These are phyloP conservation scores for Lyophyllum shimeji DNA, from an alignment of 768 basidiomycete species.

Conservation along the genomic window DNA sequence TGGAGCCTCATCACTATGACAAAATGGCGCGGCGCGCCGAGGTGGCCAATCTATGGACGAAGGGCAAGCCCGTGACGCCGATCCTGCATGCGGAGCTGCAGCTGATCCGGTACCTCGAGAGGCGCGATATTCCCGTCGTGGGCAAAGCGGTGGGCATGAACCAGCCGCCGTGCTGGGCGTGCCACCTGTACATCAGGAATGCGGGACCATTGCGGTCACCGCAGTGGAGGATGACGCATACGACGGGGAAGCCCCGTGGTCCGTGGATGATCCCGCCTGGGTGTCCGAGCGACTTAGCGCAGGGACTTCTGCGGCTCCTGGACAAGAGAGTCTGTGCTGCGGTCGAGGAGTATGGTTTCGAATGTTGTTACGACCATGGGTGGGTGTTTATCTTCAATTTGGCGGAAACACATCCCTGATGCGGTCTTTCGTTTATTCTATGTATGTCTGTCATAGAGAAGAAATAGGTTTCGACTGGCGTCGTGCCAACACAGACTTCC, in stretches of 20 bases:
- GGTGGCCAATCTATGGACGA: slow-evolving; percentile 11
- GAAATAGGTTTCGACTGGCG: not conserved
- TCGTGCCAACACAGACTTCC: not conserved
- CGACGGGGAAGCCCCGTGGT: slow-evolving; percentile 14
- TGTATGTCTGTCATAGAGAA: not conserved
- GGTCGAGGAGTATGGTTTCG: slow-evolving; percentile 18
- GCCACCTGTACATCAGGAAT: slow-evolving; percentile 11
- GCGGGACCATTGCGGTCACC: not conserved
- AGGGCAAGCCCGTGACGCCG: slow-evolving; percentile 13
- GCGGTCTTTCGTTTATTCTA: not conserved
- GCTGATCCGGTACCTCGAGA: slow-evolving; percentile 16
- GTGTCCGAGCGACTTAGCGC: slow-evolving; percentile 2
- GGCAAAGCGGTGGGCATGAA: slow-evolving; percentile 14
- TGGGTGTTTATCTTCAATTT: not conserved
- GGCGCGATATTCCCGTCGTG: slow-evolving; percentile 5
- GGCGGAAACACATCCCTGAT: not conserved
- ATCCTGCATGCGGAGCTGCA: slow-evolving; percentile 16
- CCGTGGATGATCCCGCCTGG: slow-evolving; percentile 17
- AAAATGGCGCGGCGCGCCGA: slow-evolving; percentile 4
- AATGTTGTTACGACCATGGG: slow-evolving; percentile 6
- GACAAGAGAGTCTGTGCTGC: slow-evolving; percentile 12
- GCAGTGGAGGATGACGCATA: slow-evolving; percentile 14
- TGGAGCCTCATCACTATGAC: slow-evolving; percentile 9
- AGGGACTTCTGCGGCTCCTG: slow-evolving; percentile 6
- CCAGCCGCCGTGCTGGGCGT: slow-evolving; percentile 17